These are phyloP conservation scores for Colletotrichum theobromicola DNA, from an alignment of 2,329 filamentous ascomycete genomes.

Conservation along the genomic window DNA sequence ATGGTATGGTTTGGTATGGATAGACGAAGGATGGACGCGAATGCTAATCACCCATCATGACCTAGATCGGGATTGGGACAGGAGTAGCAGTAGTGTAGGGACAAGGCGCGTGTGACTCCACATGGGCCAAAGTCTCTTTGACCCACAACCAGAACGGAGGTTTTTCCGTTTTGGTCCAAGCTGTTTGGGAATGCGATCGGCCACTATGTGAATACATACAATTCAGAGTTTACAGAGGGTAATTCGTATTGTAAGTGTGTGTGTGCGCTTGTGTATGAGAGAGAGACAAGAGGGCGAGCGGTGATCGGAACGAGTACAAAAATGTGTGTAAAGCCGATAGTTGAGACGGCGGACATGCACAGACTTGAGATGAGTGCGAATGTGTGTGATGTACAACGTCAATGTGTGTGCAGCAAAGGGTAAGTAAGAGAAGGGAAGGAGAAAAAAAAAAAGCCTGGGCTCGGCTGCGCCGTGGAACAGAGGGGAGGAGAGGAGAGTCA, in stretches of 20 bases:
- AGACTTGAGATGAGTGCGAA: neutral
- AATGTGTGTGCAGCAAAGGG: neutral
- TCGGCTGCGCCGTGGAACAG: constrained; percentile 1
- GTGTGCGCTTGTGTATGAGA: neutral
- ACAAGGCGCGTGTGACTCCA: constrained; percentile 9
- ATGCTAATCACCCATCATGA: constrained; percentile 2
- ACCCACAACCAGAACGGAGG: constrained; percentile 14
- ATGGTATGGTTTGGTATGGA: neutral
- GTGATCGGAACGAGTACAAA: neutral
- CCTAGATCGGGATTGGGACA: constrained; percentile 15
- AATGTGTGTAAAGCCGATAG: neutral
- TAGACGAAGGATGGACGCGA: neutral
- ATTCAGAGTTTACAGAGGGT: neutral
- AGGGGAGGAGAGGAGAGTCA: neutral
- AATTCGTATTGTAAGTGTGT: neutral
- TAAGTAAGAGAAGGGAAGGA: too few species aligned
- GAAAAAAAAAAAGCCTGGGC: neutral
- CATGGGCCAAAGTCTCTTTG: constrained; percentile 21
- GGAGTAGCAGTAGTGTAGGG: neutral
- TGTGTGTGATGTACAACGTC: neutral
- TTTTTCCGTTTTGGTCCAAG: constrained; percentile 15
- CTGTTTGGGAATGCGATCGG: constrained; percentile 12
- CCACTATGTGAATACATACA: neutral
- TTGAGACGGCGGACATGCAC: constrained; percentile 10
- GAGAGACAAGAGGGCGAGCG: neutral